Evolutionary conservation across 768 basidiomycete genomes (phyloP).

Genomic region (Boletus rubescentipes): DNA sequence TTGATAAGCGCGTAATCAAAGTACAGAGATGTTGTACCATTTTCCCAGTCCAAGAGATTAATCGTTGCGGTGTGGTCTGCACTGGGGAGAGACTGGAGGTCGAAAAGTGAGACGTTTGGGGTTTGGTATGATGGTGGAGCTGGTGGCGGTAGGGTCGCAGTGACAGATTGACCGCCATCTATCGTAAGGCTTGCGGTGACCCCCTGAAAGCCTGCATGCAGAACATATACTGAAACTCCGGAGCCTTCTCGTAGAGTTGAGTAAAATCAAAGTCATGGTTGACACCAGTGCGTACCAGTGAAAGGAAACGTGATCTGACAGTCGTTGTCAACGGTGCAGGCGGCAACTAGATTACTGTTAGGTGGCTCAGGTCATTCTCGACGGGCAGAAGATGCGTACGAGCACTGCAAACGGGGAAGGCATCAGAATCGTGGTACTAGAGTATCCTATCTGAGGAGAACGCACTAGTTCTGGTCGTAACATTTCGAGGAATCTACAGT

Average conservation of each 20-base stretch:
- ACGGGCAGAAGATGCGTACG: constrained; percentile 3
- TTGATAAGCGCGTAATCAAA: constrained; percentile 19
- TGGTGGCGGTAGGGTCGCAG: constrained; percentile 7
- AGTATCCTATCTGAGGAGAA: neutral
- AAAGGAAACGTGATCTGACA: constrained; percentile 19
- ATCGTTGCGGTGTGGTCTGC: constrained; percentile 11
- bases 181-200: constrained; percentile 9
- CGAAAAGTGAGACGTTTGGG: constrained; percentile 16
- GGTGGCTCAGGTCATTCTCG: neutral
- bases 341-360: constrained; percentile 6
- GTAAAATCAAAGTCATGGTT: neutral
- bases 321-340: neutral
- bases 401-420: neutral
- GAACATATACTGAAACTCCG: constrained; percentile 14
- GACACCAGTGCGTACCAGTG: constrained; percentile 3
- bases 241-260: constrained; percentile 9
- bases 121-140: constrained; percentile 10
- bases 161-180: constrained; percentile 2
- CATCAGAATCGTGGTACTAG: neutral
- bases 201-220: constrained; percentile 14
- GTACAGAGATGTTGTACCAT: constrained; percentile 2
- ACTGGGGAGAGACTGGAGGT: constrained; percentile 9
- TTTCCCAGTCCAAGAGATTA: constrained; percentile 10
- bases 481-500: constrained; percentile 13
- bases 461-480: constrained; percentile 17